Conservation (phyloP, 1,284 basidiomycete species). For the Singerocomus inundabilis region DNA sequence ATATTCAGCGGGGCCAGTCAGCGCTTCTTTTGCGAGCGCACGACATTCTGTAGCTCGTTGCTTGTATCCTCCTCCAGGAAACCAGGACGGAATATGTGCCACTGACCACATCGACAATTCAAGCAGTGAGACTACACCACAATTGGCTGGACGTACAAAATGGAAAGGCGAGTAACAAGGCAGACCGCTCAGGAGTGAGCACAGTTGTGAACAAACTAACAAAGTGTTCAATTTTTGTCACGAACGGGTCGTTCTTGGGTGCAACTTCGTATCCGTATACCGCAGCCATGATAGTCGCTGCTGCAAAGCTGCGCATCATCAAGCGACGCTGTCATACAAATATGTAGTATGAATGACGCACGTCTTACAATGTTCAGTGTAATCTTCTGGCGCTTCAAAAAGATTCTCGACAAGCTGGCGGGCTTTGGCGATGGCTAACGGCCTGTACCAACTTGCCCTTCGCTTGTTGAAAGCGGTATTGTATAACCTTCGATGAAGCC, state of each 20-base stretch:
- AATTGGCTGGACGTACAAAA: slow-evolving; percentile 20
- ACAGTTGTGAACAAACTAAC: slow-evolving; percentile 10
- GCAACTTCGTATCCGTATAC: slow-evolving; percentile 29
- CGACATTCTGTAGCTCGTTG: slow-evolving; percentile 27
- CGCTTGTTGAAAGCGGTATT: slow-evolving; percentile 20
- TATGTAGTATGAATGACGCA: slow-evolving; percentile 9
- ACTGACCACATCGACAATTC: slow-evolving; percentile 23
- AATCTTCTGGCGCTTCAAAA: slow-evolving; percentile 20
- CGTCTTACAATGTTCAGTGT: slow-evolving; percentile 18
- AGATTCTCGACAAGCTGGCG: slow-evolving; percentile 26
- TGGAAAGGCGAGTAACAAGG: slow-evolving; percentile 22
- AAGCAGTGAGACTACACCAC: slow-evolving; percentile 14
- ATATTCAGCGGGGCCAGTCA: slow-evolving; percentile 31
- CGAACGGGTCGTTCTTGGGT: slow-evolving; percentile 25
- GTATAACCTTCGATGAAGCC: slow-evolving; percentile 27
- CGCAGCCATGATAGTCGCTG: slow-evolving; percentile 25
- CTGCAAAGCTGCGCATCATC: slow-evolving; percentile 20
- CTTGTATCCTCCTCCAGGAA: slow-evolving; percentile 36
- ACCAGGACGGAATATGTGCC: slow-evolving; percentile 36
- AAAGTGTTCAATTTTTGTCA: slow-evolving; percentile 19
- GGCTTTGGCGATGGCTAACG: slow-evolving; percentile 21
- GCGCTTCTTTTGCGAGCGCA: slow-evolving; percentile 27
- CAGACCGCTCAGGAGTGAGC: slow-evolving; percentile 26
- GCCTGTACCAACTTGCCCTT: slow-evolving; percentile 6
- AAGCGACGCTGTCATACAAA: not conserved